Evolutionary conservation across 1,284 basidiomycete genomes (phyloP).

Genomic region (Blastosporella zonata): DNA sequence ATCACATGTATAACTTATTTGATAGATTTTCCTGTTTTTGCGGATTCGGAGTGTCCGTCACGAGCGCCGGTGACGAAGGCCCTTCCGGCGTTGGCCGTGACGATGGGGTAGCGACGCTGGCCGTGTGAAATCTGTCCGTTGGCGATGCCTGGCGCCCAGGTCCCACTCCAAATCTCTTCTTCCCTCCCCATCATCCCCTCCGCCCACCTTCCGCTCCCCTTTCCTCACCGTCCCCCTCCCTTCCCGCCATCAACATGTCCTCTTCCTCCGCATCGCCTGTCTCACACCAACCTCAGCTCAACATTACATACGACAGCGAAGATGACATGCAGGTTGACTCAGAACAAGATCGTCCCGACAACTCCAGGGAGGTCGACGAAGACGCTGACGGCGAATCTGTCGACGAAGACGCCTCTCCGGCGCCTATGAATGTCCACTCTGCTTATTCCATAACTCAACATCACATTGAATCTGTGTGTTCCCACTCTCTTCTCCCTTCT

Average conservation of each 20-base stretch:
- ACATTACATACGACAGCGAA: constrained; percentile 46
- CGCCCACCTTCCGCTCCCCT: constrained; percentile 28
- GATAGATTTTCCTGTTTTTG: constrained; percentile 19
- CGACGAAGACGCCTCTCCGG: constrained; percentile 43
- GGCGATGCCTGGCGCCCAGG: constrained; percentile 54
- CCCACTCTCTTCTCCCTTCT: constrained; percentile 16
- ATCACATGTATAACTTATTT: constrained; percentile 9
- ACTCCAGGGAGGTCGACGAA: constrained; percentile 36
- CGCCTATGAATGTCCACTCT: constrained; percentile 26
- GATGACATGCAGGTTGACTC: constrained; percentile 49
- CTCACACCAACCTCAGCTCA: constrained; percentile 30
- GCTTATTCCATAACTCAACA: constrained; percentile 25
- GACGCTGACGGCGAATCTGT: constrained; percentile 51
- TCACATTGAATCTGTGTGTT: constrained; percentile 32
- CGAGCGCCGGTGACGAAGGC: constrained; percentile 62
- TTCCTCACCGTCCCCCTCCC: constrained; percentile 21
- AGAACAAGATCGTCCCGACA: constrained; percentile 28
- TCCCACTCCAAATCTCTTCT: constrained; percentile 36
- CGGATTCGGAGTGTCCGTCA: constrained; percentile 45
- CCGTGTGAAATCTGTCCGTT: constrained; percentile 67
- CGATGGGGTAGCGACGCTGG: constrained; percentile 62
- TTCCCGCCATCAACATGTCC: constrained; percentile 21
- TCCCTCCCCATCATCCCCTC: constrained; percentile 35
- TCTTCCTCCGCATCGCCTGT: constrained; percentile 24
- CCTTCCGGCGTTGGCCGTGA: constrained; percentile 69